Percentiles rank a stretch among this genome's conserved stretches.
Conservation (phyloP, 2,329 filamentous ascomycete species). For the Hypoxylon sp. region DNA sequence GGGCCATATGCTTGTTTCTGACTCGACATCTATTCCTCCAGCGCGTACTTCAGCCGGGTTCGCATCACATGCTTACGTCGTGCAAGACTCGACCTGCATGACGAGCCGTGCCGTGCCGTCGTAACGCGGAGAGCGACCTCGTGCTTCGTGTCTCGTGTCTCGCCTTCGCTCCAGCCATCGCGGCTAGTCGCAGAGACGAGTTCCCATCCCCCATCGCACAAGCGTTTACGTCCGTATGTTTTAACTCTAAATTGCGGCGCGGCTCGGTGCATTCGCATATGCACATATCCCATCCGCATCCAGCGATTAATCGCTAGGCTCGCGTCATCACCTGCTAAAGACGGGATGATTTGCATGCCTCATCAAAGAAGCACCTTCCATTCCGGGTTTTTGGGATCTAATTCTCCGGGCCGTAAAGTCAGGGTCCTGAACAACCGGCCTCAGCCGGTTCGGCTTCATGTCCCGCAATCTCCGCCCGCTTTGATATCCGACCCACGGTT, state of each 20-base stretch:
- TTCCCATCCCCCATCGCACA: conserved; percentile 14
- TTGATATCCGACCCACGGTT: conserved; percentile 38
- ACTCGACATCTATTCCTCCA: conserved; percentile 18
- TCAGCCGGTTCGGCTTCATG: conserved; percentile 46
- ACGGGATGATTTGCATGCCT: conserved; percentile 18
- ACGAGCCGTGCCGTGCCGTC: conserved; percentile 42
- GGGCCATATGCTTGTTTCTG: conserved; percentile 26
- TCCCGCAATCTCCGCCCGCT: conserved; percentile 46
- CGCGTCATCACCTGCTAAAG: conserved; percentile 18
- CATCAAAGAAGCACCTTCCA: conserved; percentile 20
- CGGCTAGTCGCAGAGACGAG: conserved; percentile 38
- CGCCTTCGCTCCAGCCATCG: conserved; percentile 6
- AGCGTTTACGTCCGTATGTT: conserved; percentile 33
- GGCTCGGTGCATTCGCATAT: conserved; percentile 42
- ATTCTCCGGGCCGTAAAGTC: conserved; percentile 31
- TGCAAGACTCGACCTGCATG: conserved; percentile 24
- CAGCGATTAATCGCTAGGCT: conserved; percentile 11
- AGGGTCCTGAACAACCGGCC: conserved; percentile 34
- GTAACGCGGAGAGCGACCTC: conserved; percentile 5
- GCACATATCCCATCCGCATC: conserved; percentile 28
- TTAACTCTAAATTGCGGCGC: conserved; percentile 34
- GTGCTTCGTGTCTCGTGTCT: conserved; percentile 6
- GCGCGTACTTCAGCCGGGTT: conserved; percentile 15
- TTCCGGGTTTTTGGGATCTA: conserved; percentile 29
- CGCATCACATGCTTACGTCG: conserved; percentile 9